Evolutionary conservation across 306 rosid genomes (phyloP).

Genomic region (Vicia faba): DNA sequence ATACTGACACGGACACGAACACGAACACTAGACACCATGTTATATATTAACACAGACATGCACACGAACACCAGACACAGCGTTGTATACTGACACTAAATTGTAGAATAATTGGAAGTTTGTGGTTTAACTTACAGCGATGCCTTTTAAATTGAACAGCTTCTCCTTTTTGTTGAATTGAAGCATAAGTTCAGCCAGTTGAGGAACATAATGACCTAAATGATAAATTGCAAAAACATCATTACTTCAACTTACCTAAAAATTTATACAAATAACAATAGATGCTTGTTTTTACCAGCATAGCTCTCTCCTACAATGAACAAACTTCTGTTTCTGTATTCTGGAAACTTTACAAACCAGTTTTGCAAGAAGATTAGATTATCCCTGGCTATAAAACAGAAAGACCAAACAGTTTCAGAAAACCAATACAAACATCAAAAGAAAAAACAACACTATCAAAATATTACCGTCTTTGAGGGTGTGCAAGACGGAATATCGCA

Average conservation of each 20-base stretch:
- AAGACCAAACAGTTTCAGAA: constrained; percentile 39
- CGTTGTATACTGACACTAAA: too few relatives aligned
- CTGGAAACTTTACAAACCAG: constrained; percentile 70
- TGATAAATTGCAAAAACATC: constrained; percentile 9
- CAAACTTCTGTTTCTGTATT: constrained; percentile 57
- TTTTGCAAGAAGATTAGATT: constrained; percentile 63
- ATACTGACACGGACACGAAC: too few relatives aligned
- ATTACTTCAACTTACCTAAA: neutral
- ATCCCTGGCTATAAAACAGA: constrained; percentile 60
- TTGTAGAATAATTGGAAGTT: constrained; percentile 35
- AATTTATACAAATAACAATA: neutral
- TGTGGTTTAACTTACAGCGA: constrained; percentile 60
- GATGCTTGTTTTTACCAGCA: constrained; percentile 53
- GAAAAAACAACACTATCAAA: constrained; percentile 29
- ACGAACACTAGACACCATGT: too few relatives aligned
- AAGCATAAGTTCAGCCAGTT: constrained; percentile 67
- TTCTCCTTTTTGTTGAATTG: constrained; percentile 57
- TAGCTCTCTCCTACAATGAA: constrained; percentile 77
- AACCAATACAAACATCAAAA: constrained; percentile 31
- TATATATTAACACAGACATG: too few relatives aligned
- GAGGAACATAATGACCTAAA: constrained; percentile 83
- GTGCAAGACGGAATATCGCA: too few relatives aligned
- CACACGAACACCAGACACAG: too few relatives aligned
- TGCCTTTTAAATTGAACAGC: constrained; percentile 65
- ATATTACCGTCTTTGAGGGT: too few relatives aligned